Percentiles rank a stretch among this genome's conserved stretches.
Conservation (phyloP, 1,139 yeast genomes). For the Kazachstania sp. region DNA sequence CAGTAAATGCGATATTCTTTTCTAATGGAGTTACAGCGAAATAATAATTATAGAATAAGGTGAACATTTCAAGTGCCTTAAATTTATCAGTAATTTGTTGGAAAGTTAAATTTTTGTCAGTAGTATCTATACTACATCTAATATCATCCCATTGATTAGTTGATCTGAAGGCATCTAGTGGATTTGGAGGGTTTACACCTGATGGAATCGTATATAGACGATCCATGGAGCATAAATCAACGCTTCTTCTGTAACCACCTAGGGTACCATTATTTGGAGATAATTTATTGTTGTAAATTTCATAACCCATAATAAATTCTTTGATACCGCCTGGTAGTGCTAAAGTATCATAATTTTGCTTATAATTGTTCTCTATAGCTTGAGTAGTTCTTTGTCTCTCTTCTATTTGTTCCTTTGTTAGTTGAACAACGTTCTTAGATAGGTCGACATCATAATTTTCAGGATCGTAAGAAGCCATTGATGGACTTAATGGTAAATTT, state of each 20-base stretch:
- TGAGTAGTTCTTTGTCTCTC: constrained; percentile 8
- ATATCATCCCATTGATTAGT: constrained; percentile 30
- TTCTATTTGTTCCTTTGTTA: constrained; percentile 13
- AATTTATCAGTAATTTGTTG: constrained; percentile 20
- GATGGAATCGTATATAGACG: constrained; percentile 23
- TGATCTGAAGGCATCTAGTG: constrained; percentile 30
- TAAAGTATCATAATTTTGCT: constrained; percentile 34
- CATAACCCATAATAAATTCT: constrained; percentile 35
- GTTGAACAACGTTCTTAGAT: background rate
- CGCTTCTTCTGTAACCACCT: constrained; percentile 25
- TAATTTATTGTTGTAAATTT: constrained; percentile 18
- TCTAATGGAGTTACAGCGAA: constrained; percentile 52
- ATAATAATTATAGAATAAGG: constrained; percentile 54
- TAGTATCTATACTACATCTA: constrained; percentile 16
- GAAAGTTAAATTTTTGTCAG: constrained; percentile 5
- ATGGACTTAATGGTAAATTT: constrained; percentile 25
- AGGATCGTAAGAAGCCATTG: constrained; percentile 6
- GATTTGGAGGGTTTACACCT: constrained; percentile 32
- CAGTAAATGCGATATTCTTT: constrained; percentile 31
- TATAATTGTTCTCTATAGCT: constrained; percentile 11
- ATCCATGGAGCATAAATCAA: constrained; percentile 23
- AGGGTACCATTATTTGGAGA: constrained; percentile 18
- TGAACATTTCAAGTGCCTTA: constrained; percentile 31
- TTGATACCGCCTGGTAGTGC: constrained; percentile 67
- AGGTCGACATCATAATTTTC: constrained; percentile 1